A percentile compares a stretch with the other conserved stretches of the same genome.
Evolutionary conservation across 2,329 filamentous ascomycete species (phyloP).

Genomic region (Fusarium kyushuense): DNA sequence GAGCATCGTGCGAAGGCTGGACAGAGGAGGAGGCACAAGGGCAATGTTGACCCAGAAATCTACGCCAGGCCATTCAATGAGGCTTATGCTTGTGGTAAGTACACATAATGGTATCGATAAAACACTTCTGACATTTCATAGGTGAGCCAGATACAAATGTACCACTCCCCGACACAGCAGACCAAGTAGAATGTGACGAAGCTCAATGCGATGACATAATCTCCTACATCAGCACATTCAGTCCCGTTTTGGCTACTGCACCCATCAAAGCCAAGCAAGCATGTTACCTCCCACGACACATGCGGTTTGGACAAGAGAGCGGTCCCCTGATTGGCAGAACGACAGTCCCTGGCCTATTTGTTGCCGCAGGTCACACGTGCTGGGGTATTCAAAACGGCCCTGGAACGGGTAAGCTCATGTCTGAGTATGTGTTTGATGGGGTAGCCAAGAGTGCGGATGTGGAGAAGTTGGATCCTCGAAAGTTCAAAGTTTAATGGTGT

Average conservation of each 20-base stretch:
- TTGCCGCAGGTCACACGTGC: conserved; percentile 93
- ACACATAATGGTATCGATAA: neutral
- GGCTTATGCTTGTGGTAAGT: conserved; percentile 87
- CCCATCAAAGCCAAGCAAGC: conserved; percentile 83
- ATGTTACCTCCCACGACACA: conserved; percentile 89
- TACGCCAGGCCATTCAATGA: conserved; percentile 91
- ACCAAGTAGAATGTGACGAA: conserved; percentile 80
- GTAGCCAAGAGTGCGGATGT: conserved; percentile 75
- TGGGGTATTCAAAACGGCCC: conserved; percentile 99
- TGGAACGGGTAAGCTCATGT: conserved; percentile 84
- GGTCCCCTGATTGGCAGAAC: conserved; percentile 84
- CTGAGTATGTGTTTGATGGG: conserved; percentile 82
- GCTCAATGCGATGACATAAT: conserved; percentile 85
- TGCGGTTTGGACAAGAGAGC: conserved; percentile 67
- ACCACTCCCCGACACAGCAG: conserved; percentile 80
- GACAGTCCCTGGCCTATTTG: conserved; percentile 76
- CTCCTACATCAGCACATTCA: conserved; percentile 77
- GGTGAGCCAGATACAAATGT: conserved; percentile 81
- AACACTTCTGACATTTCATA: conserved; percentile 41
- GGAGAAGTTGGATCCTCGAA: conserved; percentile 73
- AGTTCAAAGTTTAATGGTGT: conserved; percentile 63
- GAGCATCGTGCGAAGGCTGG: conserved; percentile 61
- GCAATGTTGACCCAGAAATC: conserved; percentile 86
- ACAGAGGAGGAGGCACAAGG: conserved; percentile 66
- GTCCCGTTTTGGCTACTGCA: conserved; percentile 74